Evolutionary conservation across 805 yeast genomes (phyloP).

Genomic region (Wickerhamomyces pijperi): DNA sequence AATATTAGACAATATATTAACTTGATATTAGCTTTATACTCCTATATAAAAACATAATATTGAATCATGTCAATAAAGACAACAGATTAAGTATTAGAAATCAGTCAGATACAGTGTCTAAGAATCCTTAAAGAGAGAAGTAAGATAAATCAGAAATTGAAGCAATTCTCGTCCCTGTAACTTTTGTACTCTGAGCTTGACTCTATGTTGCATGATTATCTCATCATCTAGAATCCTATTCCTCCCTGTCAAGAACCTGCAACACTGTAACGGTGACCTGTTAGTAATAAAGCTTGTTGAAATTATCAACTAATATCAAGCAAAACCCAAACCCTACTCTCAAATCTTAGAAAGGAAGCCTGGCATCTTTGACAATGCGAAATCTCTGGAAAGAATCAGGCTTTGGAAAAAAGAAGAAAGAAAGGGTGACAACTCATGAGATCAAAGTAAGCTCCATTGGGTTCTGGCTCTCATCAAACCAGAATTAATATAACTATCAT

Average conservation of each 20-base stretch:
- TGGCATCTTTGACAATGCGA: slow-evolving; percentile 63
- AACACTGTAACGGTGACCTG: no score
- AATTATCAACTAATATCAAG: neutral
- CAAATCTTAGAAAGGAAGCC: slow-evolving; percentile 23
- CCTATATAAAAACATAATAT: slow-evolving; percentile 3
- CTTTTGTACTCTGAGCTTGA: slow-evolving; percentile 68
- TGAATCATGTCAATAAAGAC: neutral
- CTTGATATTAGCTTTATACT: slow-evolving; percentile 4
- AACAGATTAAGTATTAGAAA: neutral
- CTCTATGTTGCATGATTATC: slow-evolving; percentile 75
- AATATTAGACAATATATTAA: neutral
- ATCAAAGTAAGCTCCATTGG: slow-evolving; percentile 84
- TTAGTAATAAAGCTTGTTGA: neutral
- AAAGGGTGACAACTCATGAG: slow-evolving; percentile 40
- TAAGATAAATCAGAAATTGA: slow-evolving; percentile 10
- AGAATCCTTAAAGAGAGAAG: no score
- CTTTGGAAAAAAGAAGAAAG: slow-evolving; percentile 9
- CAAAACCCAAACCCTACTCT: slow-evolving; percentile 1
- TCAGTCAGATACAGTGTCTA: no score
- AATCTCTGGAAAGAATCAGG: slow-evolving; percentile 10
- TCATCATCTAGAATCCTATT: slow-evolving; percentile 41
- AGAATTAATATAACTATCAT: slow-evolving; percentile 72
- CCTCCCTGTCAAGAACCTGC: no score
- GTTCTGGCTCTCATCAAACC: slow-evolving; percentile 27
- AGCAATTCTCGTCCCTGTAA: slow-evolving; percentile 66